These are phyloP conservation scores for Passalora sequoiae DNA, from an alignment of 2,329 filamentous ascomycete species.

Conservation along the genomic window DNA sequence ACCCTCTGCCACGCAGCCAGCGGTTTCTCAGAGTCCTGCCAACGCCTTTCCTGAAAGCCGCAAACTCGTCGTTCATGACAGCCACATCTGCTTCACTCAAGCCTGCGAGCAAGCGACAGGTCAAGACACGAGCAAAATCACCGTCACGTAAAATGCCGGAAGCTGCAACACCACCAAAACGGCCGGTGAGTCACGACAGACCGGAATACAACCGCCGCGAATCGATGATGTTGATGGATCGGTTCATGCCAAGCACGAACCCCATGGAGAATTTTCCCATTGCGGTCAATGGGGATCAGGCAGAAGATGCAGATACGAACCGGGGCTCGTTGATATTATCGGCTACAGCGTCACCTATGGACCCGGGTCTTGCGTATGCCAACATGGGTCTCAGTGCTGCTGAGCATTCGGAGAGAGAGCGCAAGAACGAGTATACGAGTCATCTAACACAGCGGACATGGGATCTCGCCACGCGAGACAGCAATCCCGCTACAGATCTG, in stretches of 20 bases:
- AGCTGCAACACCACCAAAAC: constrained; percentile 17
- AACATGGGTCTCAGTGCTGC: constrained; percentile 42
- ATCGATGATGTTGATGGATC: constrained; percentile 47
- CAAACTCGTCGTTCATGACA: constrained; percentile 92
- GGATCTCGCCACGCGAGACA: constrained; percentile 83
- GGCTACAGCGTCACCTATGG: constrained; percentile 32
- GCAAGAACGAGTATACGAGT: constrained; percentile 71
- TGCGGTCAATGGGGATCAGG: constrained; percentile 22
- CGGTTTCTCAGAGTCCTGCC: constrained; percentile 84
- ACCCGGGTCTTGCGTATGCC: constrained; percentile 42
- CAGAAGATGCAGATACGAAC: constrained; percentile 20
- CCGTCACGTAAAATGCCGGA: constrained; percentile 13
- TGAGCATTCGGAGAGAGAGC: constrained; percentile 63
- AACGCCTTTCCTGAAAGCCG: constrained; percentile 84
- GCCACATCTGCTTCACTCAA: constrained; percentile 62
- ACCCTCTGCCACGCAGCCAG: constrained; percentile 85
- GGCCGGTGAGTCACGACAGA: constrained; percentile 22
- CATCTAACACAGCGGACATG: constrained; percentile 90
- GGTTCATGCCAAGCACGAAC: constrained; percentile 39
- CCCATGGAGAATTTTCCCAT: constrained; percentile 29
- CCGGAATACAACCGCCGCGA: constrained; percentile 38
- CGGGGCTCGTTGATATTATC: constrained; percentile 27
- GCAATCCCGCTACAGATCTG: constrained; percentile 89
- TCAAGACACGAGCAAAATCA: constrained; percentile 13
- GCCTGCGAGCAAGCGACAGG: constrained; percentile 28